phyloP scores from a whole-genome alignment of 352 stramenopile genomes.

The Pythium brachiatum region DNA sequence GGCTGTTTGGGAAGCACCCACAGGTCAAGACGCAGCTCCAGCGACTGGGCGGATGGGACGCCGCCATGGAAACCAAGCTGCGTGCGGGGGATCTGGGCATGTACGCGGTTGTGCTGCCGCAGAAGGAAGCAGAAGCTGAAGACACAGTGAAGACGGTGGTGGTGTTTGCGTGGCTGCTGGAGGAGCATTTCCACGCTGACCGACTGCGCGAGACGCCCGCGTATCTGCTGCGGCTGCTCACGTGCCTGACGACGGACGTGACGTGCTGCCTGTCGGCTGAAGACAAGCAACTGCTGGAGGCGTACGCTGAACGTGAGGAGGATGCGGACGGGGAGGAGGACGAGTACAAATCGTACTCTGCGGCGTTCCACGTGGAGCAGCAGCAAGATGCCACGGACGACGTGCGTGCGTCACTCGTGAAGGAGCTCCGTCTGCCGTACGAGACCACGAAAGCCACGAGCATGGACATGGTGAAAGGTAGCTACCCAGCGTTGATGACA shows the following conservation, averaged over 20 bases:
- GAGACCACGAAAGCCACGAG: neutral
- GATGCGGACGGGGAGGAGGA: neutral
- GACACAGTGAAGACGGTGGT: neutral
- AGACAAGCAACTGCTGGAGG: neutral
- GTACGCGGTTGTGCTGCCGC: slow-evolving; percentile 37
- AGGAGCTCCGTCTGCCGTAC: neutral
- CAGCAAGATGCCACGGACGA: neutral
- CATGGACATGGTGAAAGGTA: slow-evolving; percentile 10
- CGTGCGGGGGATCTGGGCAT: slow-evolving; percentile 47
- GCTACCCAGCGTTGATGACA: neutral
- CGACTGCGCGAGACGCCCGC: neutral
- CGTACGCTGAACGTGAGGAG: neutral
- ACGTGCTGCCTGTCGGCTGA: neutral
- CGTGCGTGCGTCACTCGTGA: neutral
- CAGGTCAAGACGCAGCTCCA: slow-evolving; percentile 44
- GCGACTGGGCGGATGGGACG: slow-evolving; percentile 40
- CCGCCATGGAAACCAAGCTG: slow-evolving; percentile 37
- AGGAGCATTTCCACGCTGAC: neutral
- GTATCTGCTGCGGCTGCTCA: slow-evolving; percentile 1
- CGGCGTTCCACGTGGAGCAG: neutral
- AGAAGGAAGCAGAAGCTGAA: slow-evolving; percentile 80
- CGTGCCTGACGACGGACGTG: neutral
- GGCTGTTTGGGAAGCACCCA: slow-evolving; percentile 61
- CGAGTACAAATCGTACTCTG: neutral
- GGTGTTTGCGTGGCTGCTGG: neutral